A percentile compares a stretch with the other conserved stretches of the same genome.
These are phyloP conservation scores for Pascua sp. DNA, from an alignment of 1,284 basidiomycete species.

Conservation along the genomic window DNA sequence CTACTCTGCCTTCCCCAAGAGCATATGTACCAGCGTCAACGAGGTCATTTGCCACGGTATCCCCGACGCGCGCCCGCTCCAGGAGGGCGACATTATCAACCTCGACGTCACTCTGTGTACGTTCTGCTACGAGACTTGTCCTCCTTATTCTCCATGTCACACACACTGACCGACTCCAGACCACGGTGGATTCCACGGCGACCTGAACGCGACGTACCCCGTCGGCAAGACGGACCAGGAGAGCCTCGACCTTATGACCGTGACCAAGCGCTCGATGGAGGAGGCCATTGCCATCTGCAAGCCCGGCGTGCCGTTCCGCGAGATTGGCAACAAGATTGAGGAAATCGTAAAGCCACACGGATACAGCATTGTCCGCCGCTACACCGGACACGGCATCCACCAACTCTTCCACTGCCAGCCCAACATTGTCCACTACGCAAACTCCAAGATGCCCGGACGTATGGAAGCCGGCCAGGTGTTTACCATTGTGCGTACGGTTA, in stretches of 20 bases:
- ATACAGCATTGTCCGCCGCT: constrained; percentile 79
- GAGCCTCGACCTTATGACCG: constrained; percentile 72
- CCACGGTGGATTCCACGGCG: constrained; percentile 72
- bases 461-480: constrained; percentile 52
- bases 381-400: constrained; percentile 89
- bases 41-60: constrained; percentile 98
- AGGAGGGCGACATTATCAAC: constrained; percentile 90
- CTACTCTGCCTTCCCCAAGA: constrained; percentile 91
- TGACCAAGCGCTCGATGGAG: constrained; percentile 74
- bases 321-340: constrained; percentile 59
- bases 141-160: not conserved
- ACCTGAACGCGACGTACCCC: constrained; percentile 80
- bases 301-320: constrained; percentile 75
- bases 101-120: constrained; percentile 62
- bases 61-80: constrained; percentile 78
- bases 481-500: constrained; percentile 42
- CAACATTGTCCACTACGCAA: constrained; percentile 51
- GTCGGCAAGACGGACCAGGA: constrained; percentile 83
- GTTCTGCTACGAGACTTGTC: constrained; percentile 4
- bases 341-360: constrained; percentile 73
- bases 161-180: constrained; percentile 7
- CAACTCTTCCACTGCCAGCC: constrained; percentile 55
- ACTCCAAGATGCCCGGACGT: constrained; percentile 50
- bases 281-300: constrained; percentile 86
- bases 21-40: constrained; percentile 92